phyloP scores from a whole-genome alignment of 331 rosid genomes.

The Stylosanthes scabra region DNA sequence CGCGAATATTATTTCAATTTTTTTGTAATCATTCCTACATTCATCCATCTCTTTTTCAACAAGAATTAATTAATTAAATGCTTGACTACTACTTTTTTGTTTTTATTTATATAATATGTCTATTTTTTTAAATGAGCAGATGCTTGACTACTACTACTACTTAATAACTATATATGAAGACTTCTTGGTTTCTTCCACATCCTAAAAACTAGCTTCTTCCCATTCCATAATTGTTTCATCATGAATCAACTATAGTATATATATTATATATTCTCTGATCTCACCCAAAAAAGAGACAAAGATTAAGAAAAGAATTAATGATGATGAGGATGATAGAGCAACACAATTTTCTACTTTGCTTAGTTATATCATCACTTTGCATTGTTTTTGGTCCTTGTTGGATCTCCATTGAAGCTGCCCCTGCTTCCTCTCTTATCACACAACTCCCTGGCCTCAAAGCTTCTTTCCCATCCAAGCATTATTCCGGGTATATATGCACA shows the following conservation, averaged over 20 bases:
- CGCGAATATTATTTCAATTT: too few species aligned
- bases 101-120: too few species aligned
- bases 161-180: neutral
- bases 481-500: slow-evolving; percentile 66
- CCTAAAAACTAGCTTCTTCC: neutral
- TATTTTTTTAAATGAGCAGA: neutral
- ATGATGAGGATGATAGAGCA: slow-evolving; percentile 1
- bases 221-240: neutral
- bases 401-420: slow-evolving; percentile 41
- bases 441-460: slow-evolving; percentile 70
- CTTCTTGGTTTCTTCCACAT: neutral
- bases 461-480: slow-evolving; percentile 71
- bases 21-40: too few species aligned
- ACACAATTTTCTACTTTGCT: neutral
- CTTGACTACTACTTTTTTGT: neutral
- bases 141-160: neutral
- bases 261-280: neutral
- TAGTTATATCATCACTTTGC: slow-evolving; percentile 15
- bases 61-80: neutral
- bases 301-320: neutral
- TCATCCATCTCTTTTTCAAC: neutral
- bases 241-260: too few species aligned
- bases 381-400: slow-evolving; percentile 30
- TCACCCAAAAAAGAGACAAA: slow-evolving; percentile 1
- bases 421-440: slow-evolving; percentile 48